Evolutionary conservation across 768 basidiomycete genomes (phyloP).

Genomic region (Pulveroboletus sp.): DNA sequence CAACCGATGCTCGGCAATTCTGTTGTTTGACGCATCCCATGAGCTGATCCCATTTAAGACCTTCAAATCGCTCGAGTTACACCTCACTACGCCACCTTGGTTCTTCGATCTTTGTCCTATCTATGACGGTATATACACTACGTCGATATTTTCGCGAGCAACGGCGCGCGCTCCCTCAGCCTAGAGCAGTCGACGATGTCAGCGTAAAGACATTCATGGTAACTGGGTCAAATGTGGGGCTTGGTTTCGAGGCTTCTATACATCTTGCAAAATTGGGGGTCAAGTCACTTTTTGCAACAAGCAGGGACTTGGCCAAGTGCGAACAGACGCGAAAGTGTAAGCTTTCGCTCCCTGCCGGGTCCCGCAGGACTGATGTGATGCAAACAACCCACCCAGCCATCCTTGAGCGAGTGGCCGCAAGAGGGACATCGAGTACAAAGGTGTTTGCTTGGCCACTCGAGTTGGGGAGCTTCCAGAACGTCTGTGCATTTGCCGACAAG

Average conservation of each 20-base stretch:
- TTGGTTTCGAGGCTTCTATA: constrained; percentile 28
- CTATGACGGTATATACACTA: constrained; percentile 13
- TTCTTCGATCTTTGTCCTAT: not conserved
- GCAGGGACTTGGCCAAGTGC: constrained; percentile 29
- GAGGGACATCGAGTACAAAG: constrained; percentile 3
- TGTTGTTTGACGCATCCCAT: no score
- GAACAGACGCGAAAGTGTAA: constrained; percentile 17
- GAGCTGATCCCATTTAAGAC: no score
- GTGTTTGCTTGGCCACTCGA: constrained; percentile 32
- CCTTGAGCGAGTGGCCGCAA: constrained; percentile 11
- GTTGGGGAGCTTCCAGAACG: constrained; percentile 28
- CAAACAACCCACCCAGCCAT: constrained; percentile 8
- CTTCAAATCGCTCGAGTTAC: no score
- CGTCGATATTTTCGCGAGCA: constrained; percentile 22
- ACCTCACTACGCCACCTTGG: not conserved
- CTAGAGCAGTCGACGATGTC: constrained; percentile 28
- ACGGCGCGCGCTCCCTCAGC: constrained; percentile 16
- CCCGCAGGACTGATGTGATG: not conserved
- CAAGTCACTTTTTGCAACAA: constrained; percentile 30
- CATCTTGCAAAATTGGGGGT: constrained; percentile 32
- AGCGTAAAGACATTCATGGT: constrained; percentile 47
- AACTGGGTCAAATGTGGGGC: constrained; percentile 45
- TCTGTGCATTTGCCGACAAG: constrained; percentile 30
- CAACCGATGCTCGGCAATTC: no score
- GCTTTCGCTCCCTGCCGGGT: not conserved